Evolutionary conservation across 352 stramenopile genomes (phyloP).

Genomic region (Phytophthora sp.): DNA sequence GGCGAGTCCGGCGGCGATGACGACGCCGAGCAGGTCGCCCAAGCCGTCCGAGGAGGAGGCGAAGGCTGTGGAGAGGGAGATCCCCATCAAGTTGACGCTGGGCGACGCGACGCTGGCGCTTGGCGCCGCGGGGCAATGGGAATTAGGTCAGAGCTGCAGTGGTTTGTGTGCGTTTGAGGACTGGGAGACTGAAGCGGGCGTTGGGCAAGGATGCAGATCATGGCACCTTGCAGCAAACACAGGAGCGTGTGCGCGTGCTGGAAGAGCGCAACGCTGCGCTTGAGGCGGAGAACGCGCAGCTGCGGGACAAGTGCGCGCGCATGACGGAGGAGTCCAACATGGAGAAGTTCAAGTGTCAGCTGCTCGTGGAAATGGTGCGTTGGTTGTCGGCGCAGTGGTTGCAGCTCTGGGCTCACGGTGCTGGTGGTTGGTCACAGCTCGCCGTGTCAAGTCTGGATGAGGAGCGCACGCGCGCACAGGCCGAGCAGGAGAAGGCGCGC

Average conservation of each 20-base stretch:
- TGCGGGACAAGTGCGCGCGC: constrained; percentile 62
- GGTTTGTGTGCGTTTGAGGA: background rate
- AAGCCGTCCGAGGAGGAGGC: constrained; percentile 9
- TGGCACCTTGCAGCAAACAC: constrained; percentile 50
- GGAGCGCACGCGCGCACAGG: constrained; percentile 64
- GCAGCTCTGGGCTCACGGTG: background rate
- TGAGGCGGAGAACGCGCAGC: constrained; percentile 64
- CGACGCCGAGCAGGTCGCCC: background rate
- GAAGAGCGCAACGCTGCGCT: constrained; percentile 52
- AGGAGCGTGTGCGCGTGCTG: constrained; percentile 40
- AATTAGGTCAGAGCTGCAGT: constrained; percentile 49
- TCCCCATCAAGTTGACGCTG: constrained; percentile 69
- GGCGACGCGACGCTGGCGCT: constrained; percentile 58
- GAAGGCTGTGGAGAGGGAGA: constrained; percentile 47
- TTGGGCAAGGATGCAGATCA: constrained; percentile 47
- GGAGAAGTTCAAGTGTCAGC: constrained; percentile 89
- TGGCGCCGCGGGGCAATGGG: constrained; percentile 54
- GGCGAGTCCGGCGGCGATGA: constrained; percentile 2
- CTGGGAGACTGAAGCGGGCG: background rate
- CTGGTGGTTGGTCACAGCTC: constrained; percentile 52
- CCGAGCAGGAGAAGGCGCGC: constrained; percentile 67
- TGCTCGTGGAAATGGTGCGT: constrained; percentile 86
- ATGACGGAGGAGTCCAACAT: constrained; percentile 86
- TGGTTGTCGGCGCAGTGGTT: background rate
- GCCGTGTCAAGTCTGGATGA: constrained; percentile 85